Percentiles rank a stretch among this genome's conserved stretches.
Evolutionary conservation across 257 asterid species (phyloP).

Genomic region (Nicotiana noctiflora): DNA sequence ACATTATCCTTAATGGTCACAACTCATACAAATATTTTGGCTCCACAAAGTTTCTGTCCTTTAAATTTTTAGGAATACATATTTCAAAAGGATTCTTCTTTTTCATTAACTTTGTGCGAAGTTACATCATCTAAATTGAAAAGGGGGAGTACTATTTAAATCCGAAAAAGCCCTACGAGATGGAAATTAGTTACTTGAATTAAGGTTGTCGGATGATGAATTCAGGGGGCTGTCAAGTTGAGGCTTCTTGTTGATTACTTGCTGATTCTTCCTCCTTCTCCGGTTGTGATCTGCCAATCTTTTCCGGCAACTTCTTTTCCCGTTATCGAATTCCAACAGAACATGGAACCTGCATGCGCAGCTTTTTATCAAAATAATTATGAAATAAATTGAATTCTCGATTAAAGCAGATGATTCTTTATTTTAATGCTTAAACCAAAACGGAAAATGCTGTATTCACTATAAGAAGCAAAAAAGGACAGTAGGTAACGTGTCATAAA

Average conservation of each 20-base stretch:
- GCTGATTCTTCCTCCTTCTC: slow-evolving; percentile 73
- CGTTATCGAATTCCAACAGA: slow-evolving; percentile 84
- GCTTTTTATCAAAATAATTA: neutral
- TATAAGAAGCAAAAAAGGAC: slow-evolving; percentile 33
- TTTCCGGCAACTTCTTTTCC: slow-evolving; percentile 93
- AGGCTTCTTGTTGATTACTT: slow-evolving; percentile 46
- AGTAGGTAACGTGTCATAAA: too few species aligned
- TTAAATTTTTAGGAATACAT: too few species aligned
- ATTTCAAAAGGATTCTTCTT: too few species aligned
- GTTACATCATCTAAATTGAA: too few species aligned
- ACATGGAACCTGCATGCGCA: slow-evolving; percentile 59
- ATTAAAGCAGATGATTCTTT: slow-evolving; percentile 9
- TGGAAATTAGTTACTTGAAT: too few species aligned
- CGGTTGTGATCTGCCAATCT: slow-evolving; percentile 96
- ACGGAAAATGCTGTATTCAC: slow-evolving; percentile 23
- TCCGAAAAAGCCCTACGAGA: too few species aligned
- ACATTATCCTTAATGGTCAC: too few species aligned
- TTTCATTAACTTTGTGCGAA: too few species aligned
- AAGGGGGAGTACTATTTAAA: too few species aligned
- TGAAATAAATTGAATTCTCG: too few species aligned
- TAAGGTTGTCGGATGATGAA: slow-evolving; percentile 44
- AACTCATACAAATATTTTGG: too few species aligned
- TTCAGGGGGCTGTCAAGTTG: slow-evolving; percentile 27
- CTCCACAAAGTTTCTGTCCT: too few species aligned
- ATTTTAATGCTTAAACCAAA: neutral